Conservation (phyloP, 495 filamentous ascomycete species). For the Aspergillus funiculosus region DNA sequence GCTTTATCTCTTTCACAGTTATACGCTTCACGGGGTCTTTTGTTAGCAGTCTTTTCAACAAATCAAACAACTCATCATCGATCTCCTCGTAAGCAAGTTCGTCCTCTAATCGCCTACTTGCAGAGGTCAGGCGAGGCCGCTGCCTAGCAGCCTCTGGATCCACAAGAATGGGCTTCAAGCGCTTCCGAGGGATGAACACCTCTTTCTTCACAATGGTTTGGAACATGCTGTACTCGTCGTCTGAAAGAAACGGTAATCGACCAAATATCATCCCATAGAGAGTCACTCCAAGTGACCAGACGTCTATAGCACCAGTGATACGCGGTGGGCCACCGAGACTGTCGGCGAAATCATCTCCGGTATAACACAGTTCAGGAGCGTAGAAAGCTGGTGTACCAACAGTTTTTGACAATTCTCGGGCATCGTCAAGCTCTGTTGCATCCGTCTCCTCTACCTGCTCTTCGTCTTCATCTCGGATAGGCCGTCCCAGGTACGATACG, state of each 20-base stretch:
- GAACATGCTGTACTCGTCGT: constrained; percentile 88
- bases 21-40: constrained; percentile 89
- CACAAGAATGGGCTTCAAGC: constrained; percentile 68
- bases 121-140: constrained; percentile 25
- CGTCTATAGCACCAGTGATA: constrained; percentile 76
- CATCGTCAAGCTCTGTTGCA: constrained; percentile 77
- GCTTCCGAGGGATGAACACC: constrained; percentile 74
- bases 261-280: constrained; percentile 93
- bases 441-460: constrained; percentile 80
- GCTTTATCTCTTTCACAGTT: constrained; percentile 85
- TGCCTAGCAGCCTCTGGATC: constrained; percentile 42
- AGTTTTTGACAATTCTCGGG: constrained; percentile 91
- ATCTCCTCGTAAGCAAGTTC: constrained; percentile 81
- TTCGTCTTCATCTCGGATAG: constrained; percentile 69
- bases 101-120: constrained; percentile 55
- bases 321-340: constrained; percentile 39
- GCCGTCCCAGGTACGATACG: constrained; percentile 89
- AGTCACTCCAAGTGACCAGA: constrained; percentile 95
- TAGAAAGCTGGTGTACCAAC: constrained; percentile 98
- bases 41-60: constrained; percentile 73
- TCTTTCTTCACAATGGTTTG: constrained; percentile 84
- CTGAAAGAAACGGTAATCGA: constrained; percentile 84
- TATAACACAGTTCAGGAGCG: constrained; percentile 94
- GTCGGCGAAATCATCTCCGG: constrained; percentile 47
- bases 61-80: constrained; percentile 71